Evolutionary conservation across 768 basidiomycete genomes (phyloP), one percentile per base, ranked within the genome.

Genomic region (Agrocybe chaxingu): DNA sequence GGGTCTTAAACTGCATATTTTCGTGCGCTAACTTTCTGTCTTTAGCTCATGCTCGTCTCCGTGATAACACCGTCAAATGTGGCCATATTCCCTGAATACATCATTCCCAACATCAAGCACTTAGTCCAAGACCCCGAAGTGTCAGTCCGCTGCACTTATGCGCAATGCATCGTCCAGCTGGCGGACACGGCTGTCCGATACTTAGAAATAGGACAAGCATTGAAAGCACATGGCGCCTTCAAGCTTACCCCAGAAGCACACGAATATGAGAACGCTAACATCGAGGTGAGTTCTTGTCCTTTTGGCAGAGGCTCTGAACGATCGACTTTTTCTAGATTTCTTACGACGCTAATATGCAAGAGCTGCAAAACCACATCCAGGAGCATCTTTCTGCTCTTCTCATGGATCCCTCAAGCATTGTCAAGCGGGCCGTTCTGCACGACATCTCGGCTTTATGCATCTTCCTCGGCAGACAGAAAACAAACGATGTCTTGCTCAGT

Each of bases 401-500:
- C 7, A 85, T 95, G 69, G 96, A 98, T 64, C 78, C 87, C 0
- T 92, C 91, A 0, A 85, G 89, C 51, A 81, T 89, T 32, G 95
- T 98, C 52, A 96, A 95, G 64, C 85, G 97, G 10, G 90, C 95
- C 1, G 84, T 95, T 10, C 71, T 98, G 16, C 84, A 87, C 56
- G 83, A 93, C 57, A 90, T 98, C 32, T 89, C 91, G 3, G 81
- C 86, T 0, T 74, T 98, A 32, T 98, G 97, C 64, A 84, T 94
- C 44, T 98, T 98, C 71, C 80, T 98, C 30, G 96, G 95, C 4
- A 70, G 94, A 18, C 88, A 92, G 62, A 89, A 85, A 64, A 96
- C 97, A 1, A 96, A 96, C 68, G 97, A 99, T 58, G 90, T 98
- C 7, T 70, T 99, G 6, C 71, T 99, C 38, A 95, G 93, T 48